Percentiles rank a stretch among this genome's conserved stretches.
phyloP scores from a whole-genome alignment of 75 land plant genomes.

The Picea glauca region DNA sequence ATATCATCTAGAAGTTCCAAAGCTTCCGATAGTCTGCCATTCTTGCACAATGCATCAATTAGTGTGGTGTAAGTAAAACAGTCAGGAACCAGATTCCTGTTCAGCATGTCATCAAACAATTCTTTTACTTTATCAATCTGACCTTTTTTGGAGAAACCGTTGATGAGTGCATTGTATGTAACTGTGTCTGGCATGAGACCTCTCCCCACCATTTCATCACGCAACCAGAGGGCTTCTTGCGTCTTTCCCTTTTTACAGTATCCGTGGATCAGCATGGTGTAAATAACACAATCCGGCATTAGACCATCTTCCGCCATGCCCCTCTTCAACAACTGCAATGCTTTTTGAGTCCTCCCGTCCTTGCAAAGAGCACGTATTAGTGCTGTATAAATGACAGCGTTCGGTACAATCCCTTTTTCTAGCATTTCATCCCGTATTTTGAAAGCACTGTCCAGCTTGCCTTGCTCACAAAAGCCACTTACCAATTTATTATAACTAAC shows the following conservation, averaged over 20 bases:
- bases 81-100: too few species aligned
- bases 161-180: constrained; percentile 24
- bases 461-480: constrained; percentile 50
- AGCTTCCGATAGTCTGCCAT: too few species aligned
- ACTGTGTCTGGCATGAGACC: constrained; percentile 63
- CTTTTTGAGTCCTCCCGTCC: constrained; percentile 15
- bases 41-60: too few species aligned
- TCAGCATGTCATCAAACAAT: too few species aligned
- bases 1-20: too few species aligned
- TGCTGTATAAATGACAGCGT: constrained; percentile 35
- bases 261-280: constrained; percentile 38
- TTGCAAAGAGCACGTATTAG: constrained; percentile 44
- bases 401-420: constrained; percentile 30
- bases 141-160: too few species aligned
- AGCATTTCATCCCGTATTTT: constrained; percentile 33
- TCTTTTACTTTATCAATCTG: too few species aligned
- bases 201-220: constrained; percentile 40
- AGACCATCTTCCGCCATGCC: constrained; percentile 30
- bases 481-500: constrained; percentile 47
- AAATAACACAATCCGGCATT: constrained; percentile 42
- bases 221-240: constrained; percentile 48
- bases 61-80: too few species aligned
- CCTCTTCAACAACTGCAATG: too few species aligned
- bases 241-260: constrained; percentile 39
- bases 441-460: constrained; percentile 39